Evolutionary conservation across 345 rosid genomes (phyloP).

Genomic region (Sonneratia caseolaris): DNA sequence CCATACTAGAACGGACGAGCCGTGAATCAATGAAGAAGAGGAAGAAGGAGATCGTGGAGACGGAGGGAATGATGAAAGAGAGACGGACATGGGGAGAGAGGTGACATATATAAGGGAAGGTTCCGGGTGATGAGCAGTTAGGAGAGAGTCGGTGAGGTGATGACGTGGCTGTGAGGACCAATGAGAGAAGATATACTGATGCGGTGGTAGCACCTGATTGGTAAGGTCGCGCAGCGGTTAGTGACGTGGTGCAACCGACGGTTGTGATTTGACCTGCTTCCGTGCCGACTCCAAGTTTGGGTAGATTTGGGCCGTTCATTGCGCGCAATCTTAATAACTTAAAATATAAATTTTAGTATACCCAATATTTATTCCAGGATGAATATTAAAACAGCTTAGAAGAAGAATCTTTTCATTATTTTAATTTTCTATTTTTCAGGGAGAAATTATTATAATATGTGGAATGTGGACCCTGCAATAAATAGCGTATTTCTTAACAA

Average conservation of each 20-base stretch:
- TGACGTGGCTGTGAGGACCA: constrained; percentile 38
- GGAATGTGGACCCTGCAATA: too few relatives aligned
- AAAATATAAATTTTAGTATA: too few relatives aligned
- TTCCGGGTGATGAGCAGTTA: constrained; percentile 3
- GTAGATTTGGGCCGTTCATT: background rate
- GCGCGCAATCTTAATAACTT: background rate
- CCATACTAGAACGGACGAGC: constrained; percentile 4
- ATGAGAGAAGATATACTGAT: constrained; percentile 8
- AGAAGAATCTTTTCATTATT: too few relatives aligned
- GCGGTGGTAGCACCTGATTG: background rate
- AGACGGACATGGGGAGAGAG: background rate
- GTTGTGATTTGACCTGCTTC: background rate
- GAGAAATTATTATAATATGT: too few relatives aligned
- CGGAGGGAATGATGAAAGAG: too few relatives aligned
- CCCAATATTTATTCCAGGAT: too few relatives aligned
- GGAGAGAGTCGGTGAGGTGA: constrained; percentile 4
- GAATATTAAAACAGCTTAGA: too few relatives aligned
- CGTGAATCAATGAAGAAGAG: background rate
- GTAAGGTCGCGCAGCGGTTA: background rate
- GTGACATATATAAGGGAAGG: background rate
- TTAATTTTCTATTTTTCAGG: too few relatives aligned
- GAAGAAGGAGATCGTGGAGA: background rate
- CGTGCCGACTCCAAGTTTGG: background rate
- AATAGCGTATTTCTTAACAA: too few relatives aligned
- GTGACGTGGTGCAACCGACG: constrained; percentile 7